Percentiles rank a stretch among this genome's conserved stretches.
These are phyloP conservation scores for Kokia cookei DNA, from an alignment of 441 rosid species.

Conservation along the genomic window DNA sequence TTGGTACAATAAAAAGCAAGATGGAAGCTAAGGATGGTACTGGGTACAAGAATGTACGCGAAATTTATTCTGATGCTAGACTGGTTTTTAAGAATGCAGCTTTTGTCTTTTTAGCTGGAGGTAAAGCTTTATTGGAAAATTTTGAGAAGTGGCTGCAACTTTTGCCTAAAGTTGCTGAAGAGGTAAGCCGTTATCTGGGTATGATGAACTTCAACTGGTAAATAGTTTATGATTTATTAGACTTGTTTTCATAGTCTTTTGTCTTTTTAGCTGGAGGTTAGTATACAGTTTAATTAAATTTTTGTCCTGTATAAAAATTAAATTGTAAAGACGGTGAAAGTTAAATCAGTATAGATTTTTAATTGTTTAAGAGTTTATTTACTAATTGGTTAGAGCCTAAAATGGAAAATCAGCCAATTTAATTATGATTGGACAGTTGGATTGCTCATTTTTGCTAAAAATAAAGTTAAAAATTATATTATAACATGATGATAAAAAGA, in stretches of 20 bases:
- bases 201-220: background rate
- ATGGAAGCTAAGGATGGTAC: constrained; percentile 83
- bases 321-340: too few relatives aligned
- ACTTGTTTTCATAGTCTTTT: background rate
- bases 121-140: constrained; percentile 69
- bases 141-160: constrained; percentile 89
- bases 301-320: too few relatives aligned
- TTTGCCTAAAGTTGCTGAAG: constrained; percentile 87
- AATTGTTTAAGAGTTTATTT: too few relatives aligned
- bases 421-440: too few relatives aligned
- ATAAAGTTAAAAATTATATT: too few relatives aligned
- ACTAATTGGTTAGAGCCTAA: too few relatives aligned
- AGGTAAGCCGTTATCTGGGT: constrained; percentile 34
- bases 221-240: background rate
- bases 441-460: too few relatives aligned
- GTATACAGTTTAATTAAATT: too few relatives aligned
- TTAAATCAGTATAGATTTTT: too few relatives aligned
- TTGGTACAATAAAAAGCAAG: constrained; percentile 74
- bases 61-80: constrained; percentile 91
- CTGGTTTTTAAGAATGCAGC: constrained; percentile 97
- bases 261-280: background rate
- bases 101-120: too few relatives aligned
- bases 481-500: too few relatives aligned
- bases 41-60: constrained; percentile 85
- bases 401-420: too few relatives aligned